A percentile compares a stretch with the other conserved stretches of the same genome.
These are phyloP conservation scores for Huntiella abstrusa DNA, from an alignment of 2,329 filamentous ascomycete genomes.

Conservation along the genomic window DNA sequence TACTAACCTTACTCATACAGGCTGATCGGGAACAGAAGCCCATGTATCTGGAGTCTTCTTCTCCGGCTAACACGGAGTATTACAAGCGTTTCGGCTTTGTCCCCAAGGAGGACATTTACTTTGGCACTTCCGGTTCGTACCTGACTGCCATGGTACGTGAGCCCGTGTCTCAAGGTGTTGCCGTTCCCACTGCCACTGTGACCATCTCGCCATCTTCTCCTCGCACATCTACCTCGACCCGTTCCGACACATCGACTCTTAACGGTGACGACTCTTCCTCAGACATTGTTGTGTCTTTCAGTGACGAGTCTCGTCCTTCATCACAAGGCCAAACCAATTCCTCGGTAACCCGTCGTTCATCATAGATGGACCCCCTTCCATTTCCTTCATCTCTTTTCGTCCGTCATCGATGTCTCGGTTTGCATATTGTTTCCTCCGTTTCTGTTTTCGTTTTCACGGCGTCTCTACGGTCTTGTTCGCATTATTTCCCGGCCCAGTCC, in stretches of 20 bases:
- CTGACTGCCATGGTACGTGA: constrained; percentile 72
- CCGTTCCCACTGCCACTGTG: constrained; percentile 4
- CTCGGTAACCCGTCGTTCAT: no score
- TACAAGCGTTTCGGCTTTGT: constrained; percentile 63
- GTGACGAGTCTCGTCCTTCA: no score
- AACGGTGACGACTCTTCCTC: constrained; percentile 6
- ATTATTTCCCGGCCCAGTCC: no score
- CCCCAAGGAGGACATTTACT: constrained; percentile 39
- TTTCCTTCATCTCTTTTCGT: background rate
- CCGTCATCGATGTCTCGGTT: background rate
- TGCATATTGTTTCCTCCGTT: background rate
- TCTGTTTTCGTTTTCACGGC: background rate
- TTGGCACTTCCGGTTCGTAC: constrained; percentile 35
- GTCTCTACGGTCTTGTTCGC: no score
- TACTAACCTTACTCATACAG: constrained; percentile 18
- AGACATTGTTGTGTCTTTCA: no score
- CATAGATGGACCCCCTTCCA: no score
- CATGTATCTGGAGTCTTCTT: constrained; percentile 65
- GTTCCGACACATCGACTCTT: constrained; percentile 9
- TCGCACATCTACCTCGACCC: no score
- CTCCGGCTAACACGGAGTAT: constrained; percentile 46
- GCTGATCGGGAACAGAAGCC: constrained; percentile 49
- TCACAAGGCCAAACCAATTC: no score
- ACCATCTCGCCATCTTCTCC: no score
- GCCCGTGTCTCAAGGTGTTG: constrained; percentile 25